Evolutionary conservation across 2,329 filamentous ascomycete genomes (phyloP), one percentile per base, ranked within the genome.

Genomic region (Xylariaceae sp.): DNA sequence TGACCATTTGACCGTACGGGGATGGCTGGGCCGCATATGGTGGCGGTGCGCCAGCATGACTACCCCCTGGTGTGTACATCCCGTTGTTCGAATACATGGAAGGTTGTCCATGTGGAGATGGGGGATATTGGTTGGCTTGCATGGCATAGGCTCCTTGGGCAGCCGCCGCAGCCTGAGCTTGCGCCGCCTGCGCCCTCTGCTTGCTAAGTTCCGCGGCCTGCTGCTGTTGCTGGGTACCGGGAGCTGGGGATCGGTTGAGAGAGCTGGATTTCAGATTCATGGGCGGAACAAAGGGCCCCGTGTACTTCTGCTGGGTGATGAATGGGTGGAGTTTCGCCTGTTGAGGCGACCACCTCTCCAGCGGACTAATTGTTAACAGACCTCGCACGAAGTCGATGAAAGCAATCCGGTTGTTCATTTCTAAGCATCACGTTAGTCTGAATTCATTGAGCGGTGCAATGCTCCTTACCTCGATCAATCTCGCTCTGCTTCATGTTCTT

Each of bases 401-500:
- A 3, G 95, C 93, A 59, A 96, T 86, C 44, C 95, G 89, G 71
- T 99, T 99, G 71, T 95, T 96, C 89, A 99, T 96, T 87, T 99
- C 95, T 99, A 70, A 18, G 56, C 71, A 67, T 54, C 55, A 57
- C 7, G 44, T 63, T 54, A 63, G 58, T 50, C 20, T 19, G 29
- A 23, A 37, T 7, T 14, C 21, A 29, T 16, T n/a, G 40, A 40
- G 60, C 61, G 54, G 21, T 20, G 57, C 48, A 37, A 16, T 4
- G 43, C 60, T 56, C 59, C 82, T 70, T 80, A 97, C 95, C 95
- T 89, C 95, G 81, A 68, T 99, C 95, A 63, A 99, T 89, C 76
- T 99, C 95, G 65, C 87, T 90, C 73, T 89, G 92, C 79, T 99
- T 99, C 95, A 99, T 99, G 70, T 97, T 97, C 79, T 99, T 99